Conservation (phyloP, 345 rosid genomes). For the Euclidium syriacum region DNA sequence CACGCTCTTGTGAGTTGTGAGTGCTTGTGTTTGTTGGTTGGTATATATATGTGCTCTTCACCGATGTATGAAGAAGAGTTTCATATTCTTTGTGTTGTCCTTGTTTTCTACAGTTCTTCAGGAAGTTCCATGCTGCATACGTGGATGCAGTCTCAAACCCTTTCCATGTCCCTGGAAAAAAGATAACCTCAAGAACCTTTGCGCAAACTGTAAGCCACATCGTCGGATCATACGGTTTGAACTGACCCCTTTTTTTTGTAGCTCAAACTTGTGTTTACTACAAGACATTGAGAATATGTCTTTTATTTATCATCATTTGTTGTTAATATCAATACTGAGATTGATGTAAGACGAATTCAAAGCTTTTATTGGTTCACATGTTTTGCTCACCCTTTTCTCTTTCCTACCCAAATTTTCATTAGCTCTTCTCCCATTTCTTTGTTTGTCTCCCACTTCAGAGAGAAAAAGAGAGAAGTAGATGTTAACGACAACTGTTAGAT, state of each 20-base stretch:
- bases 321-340: constrained; percentile 1
- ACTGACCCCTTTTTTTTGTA: constrained; percentile 38
- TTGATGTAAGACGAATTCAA: not conserved
- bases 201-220: constrained; percentile 79
- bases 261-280: not conserved
- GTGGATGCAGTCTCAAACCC: constrained; percentile 96
- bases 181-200: constrained; percentile 80
- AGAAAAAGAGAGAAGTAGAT: not conserved
- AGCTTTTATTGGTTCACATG: not conserved
- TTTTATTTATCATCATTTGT: constrained; percentile 6
- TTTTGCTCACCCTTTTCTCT: no score
- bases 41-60: not conserved
- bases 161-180: constrained; percentile 91
- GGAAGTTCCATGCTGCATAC: constrained; percentile 92
- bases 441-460: no score
- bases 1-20: not conserved
- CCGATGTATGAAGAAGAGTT: not conserved
- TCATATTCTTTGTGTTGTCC: constrained; percentile 1
- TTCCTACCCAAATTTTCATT: no score
- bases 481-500: constrained; percentile 12
- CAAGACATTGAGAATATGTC: not conserved
- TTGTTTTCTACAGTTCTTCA: constrained; percentile 50
- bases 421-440: no score
- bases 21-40: not conserved
- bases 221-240: constrained; percentile 74